Conservation (phyloP, 305 asterid genomes). For the Plantago coronopus region DNA sequence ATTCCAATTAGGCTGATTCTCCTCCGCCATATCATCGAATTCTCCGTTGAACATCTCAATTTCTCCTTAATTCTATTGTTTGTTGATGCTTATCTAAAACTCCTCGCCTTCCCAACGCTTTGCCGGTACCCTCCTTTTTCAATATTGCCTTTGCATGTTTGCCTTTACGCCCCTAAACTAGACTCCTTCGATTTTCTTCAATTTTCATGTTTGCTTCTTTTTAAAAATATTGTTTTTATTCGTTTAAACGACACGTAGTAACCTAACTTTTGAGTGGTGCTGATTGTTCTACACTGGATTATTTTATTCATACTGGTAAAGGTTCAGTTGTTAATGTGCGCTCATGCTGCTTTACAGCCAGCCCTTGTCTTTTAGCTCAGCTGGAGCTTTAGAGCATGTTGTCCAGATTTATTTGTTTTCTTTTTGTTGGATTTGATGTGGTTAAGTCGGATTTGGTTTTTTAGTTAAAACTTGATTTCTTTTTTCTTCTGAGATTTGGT, state of each 20-base stretch:
- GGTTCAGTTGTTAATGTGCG: slow-evolving; percentile 21
- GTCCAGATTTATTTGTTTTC: slow-evolving; percentile 13
- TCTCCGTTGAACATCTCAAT: too few species aligned
- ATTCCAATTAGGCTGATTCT: neutral
- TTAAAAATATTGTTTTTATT: slow-evolving; percentile 8
- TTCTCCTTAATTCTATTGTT: neutral
- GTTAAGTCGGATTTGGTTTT: slow-evolving; percentile 7
- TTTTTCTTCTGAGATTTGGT: slow-evolving; percentile 11
- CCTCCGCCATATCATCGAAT: too few species aligned
- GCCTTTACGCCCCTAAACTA: too few species aligned
- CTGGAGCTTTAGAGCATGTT: slow-evolving; percentile 19
- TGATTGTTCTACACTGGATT: slow-evolving; percentile 4
- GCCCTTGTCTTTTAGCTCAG: neutral
- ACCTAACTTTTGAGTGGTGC: slow-evolving; percentile 12
- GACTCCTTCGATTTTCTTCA: too few species aligned
- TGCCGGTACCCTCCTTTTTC: too few species aligned
- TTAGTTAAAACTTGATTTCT: slow-evolving; percentile 10
- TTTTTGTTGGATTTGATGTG: slow-evolving; percentile 17
- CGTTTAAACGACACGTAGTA: slow-evolving; percentile 6
- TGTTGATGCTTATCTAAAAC: slow-evolving; percentile 6
- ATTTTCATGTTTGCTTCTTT: neutral
- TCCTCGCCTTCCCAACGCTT: neutral
- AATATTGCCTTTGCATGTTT: neutral
- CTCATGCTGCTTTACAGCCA: slow-evolving; percentile 12
- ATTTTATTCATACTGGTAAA: neutral